Conservation (phyloP, 2,329 filamentous ascomycete genomes). For the Hyphodiscus sp. region DNA sequence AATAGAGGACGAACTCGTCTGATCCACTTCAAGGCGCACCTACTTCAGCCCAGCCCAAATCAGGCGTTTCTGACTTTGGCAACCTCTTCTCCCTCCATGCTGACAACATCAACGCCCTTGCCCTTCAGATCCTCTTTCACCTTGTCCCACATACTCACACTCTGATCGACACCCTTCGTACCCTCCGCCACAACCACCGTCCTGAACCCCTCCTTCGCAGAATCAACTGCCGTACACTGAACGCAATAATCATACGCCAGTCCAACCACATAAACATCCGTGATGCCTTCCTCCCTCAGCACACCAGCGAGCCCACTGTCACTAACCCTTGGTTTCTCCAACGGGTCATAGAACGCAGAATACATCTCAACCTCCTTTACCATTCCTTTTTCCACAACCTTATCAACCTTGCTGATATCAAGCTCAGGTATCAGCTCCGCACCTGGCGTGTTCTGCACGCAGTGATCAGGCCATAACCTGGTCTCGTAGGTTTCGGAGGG, state of each 20-base stretch:
- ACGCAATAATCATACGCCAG: constrained; percentile 90
- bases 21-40: too few species aligned
- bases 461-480: constrained; percentile 85
- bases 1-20: too few species aligned
- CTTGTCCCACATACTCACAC: constrained; percentile 47
- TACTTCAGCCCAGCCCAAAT: neutral
- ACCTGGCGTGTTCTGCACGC: constrained; percentile 68
- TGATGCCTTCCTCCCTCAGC: constrained; percentile 53
- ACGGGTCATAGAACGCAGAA: constrained; percentile 80
- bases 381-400: constrained; percentile 71
- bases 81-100: constrained; percentile 49
- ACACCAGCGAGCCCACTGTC: constrained; percentile 56
- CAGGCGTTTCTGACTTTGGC: constrained; percentile 34
- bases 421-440: constrained; percentile 70
- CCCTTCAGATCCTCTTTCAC: constrained; percentile 45
- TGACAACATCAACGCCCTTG: constrained; percentile 58
- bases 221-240: constrained; percentile 72
- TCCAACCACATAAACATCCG: constrained; percentile 79
- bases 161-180: constrained; percentile 60
- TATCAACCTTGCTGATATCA: constrained; percentile 50
- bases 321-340: constrained; percentile 51
- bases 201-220: constrained; percentile 65
- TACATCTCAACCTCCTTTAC: constrained; percentile 82
- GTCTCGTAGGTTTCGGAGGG: constrained; percentile 56
- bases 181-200: constrained; percentile 75